Base-by-base conservation (phyloP, 2,329 filamentous ascomycete genomes). In the Balansia obtecta region DNA sequence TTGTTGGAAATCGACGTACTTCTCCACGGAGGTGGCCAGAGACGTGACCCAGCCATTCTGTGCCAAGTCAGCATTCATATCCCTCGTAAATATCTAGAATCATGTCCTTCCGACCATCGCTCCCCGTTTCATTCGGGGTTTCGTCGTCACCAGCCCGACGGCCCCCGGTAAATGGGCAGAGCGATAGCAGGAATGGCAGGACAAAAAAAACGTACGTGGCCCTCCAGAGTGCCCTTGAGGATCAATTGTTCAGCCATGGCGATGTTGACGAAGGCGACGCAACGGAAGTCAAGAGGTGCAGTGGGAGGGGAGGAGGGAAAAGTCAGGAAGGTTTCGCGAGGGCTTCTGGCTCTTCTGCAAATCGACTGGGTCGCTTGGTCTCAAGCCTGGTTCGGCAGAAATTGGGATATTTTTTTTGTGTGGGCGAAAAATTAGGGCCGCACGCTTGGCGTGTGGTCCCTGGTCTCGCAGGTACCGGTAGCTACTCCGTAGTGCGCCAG, bases 11-110 rank as follows among this genome's bases (percentile, higher is more conserved):
- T 50, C 12, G 53, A 63, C 84, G 70, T 84, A 94, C 88, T 96
- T 96, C 86, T 97, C 91, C 77, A 96, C 86, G 66, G 91, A 96
- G 73, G 91, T 97, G 66, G 91, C 91, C 76, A 97, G 82, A 78
- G 83, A 89, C 76, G 91, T 97, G 78, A 97, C 91, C 91, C 91
- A 97, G 82, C 91, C 91, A 81, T 86, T 93, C 78, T 82, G 63
- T 58, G 47, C 46, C 53, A 44, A 53, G 59, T 64, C 57, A 63
- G 60, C 56, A 59, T 32, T 32, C 37, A 39, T n/a, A 20, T 38
- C 12, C 34, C 16, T 34, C 32, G 40, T 34, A 6, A 15, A 39
- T 20, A 15, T 47, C 22, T 41, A 34, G 39, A 46, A 34, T 45
- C 20, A 37, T 4, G 50, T 27, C 46, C 16, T 18, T 32, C 22